Conservation (phyloP, 2,329 filamentous ascomycete genomes). For the Chalaropsis thielavioides region DNA sequence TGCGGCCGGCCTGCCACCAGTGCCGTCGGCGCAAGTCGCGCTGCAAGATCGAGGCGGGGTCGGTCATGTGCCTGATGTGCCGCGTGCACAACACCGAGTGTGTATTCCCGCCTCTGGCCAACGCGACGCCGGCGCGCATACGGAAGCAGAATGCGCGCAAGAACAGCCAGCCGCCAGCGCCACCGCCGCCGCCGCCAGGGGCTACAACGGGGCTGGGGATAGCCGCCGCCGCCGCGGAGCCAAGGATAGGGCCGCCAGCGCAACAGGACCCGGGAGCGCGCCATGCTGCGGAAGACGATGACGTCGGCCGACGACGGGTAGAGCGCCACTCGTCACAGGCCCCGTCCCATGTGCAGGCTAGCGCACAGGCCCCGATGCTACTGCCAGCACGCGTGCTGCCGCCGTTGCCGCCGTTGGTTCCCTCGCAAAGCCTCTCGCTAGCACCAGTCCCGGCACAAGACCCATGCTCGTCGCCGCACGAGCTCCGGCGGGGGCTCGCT, state of each 20-base stretch:
- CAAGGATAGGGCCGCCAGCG: background rate
- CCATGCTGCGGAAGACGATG: background rate
- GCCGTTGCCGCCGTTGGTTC: background rate
- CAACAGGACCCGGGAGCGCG: background rate
- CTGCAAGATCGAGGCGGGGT: conserved; percentile 42
- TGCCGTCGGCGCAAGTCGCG: conserved; percentile 47
- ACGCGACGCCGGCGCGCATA: conserved; percentile 18
- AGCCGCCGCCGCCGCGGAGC: background rate
- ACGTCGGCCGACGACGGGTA: background rate
- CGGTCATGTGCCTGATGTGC: conserved; percentile 42
- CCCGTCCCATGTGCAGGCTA: background rate
- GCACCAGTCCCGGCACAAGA: background rate
- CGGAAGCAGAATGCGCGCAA: conserved; percentile 14
- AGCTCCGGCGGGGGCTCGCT: background rate
- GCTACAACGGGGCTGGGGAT: background rate
- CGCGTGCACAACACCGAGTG: conserved; percentile 43
- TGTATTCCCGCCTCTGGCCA: conserved; percentile 31
- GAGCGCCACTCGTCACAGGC: background rate
- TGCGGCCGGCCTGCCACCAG: conserved; percentile 44
- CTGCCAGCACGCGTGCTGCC: background rate
- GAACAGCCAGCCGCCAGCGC: background rate
- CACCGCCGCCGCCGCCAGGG: background rate
- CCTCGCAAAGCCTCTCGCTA: background rate
- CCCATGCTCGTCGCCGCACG: background rate
- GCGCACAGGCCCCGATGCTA: background rate